These are phyloP conservation scores for Sporothrix schenckii DNA, from an alignment of 2,329 filamentous ascomycete genomes.

Conservation along the genomic window DNA sequence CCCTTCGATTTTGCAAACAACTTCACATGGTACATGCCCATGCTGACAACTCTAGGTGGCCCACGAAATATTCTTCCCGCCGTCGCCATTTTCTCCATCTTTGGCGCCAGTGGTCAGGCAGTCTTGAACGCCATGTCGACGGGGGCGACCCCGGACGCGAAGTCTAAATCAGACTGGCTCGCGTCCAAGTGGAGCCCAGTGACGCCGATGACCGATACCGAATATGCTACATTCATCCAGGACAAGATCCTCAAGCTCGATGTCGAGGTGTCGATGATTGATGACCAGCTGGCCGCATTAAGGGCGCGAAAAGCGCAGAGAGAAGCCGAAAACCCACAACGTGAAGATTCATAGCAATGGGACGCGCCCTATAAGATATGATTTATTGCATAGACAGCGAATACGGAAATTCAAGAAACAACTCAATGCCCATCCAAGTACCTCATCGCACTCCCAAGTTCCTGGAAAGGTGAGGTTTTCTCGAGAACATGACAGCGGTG, in stretches of 20 bases:
- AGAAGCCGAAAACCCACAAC: background rate
- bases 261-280: constrained; percentile 75
- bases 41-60: constrained; percentile 47
- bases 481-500: no score
- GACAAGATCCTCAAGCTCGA: constrained; percentile 73
- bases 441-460: background rate
- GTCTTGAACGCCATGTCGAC: constrained; percentile 36
- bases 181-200: constrained; percentile 74
- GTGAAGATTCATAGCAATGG: background rate
- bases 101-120: constrained; percentile 43
- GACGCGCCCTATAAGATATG: background rate
- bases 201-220: constrained; percentile 67
- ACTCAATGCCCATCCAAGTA: background rate
- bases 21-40: background rate
- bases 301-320: constrained; percentile 22
- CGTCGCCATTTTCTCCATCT: constrained; percentile 52
- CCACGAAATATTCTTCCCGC: constrained; percentile 58
- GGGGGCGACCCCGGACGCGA: background rate
- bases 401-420: background rate
- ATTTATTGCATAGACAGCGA: constrained; percentile 1
- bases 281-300: constrained; percentile 66
- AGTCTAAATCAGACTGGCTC: constrained; percentile 42
- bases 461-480: background rate
- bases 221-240: constrained; percentile 70
- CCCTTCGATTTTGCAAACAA: background rate